phyloP scores from a whole-genome alignment of 164 flowering plant species.

The Houttuynia cordata region DNA sequence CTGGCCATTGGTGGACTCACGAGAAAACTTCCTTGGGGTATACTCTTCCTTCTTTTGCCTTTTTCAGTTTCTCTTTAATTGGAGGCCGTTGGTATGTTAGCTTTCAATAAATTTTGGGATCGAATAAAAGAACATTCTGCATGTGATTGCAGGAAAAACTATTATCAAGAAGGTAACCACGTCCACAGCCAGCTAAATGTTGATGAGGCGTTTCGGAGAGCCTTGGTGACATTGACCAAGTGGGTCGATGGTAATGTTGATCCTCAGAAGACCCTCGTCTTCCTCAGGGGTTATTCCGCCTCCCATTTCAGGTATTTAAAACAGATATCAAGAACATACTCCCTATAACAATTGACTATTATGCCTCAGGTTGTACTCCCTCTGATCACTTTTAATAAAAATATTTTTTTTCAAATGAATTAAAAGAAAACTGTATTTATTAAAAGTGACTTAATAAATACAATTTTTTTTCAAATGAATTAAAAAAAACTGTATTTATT shows the following conservation, averaged over 20 bases:
- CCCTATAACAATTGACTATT: too few species aligned
- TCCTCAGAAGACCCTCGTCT: conserved; percentile 50
- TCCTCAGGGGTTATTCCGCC: conserved; percentile 91
- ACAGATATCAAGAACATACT: too few species aligned
- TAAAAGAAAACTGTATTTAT: too few species aligned
- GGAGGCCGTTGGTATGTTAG: not conserved
- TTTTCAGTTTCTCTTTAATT: not conserved
- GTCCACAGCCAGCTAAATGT: conserved; percentile 61
- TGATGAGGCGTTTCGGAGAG: conserved; percentile 75
- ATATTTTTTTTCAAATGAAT: too few species aligned
- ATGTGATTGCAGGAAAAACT: conserved; percentile 52
- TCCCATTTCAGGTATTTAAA: conserved; percentile 82
- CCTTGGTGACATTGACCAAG: conserved; percentile 81
- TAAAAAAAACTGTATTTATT: too few species aligned
- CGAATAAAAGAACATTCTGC: not conserved
- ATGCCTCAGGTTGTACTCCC: too few species aligned
- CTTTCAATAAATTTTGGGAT: not conserved
- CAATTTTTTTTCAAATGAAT: too few species aligned
- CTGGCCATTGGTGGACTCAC: conserved; percentile 99
- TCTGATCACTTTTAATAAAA: too few species aligned
- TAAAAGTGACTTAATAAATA: too few species aligned
- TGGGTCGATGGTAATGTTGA: conserved; percentile 84
- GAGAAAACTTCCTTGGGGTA: conserved; percentile 92
- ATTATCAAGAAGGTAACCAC: conserved; percentile 95
- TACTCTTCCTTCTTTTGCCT: not conserved